A percentile compares a stretch with the other conserved stretches of the same genome.
phyloP scores from a whole-genome alignment of 148 eudicot species.

The Euryodendron excelsum region DNA sequence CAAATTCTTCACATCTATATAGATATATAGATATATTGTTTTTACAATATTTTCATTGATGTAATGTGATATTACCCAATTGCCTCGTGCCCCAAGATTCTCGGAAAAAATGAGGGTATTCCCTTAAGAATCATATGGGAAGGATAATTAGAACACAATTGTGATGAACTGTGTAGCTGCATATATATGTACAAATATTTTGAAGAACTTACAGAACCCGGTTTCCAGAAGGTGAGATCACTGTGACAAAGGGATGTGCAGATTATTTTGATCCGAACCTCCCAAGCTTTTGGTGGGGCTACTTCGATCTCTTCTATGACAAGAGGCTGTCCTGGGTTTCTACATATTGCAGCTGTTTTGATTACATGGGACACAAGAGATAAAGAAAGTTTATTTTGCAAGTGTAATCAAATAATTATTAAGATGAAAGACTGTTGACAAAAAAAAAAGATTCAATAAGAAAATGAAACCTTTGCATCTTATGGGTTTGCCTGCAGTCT shows the following conservation, averaged over 20 bases:
- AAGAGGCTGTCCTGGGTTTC: constrained; percentile 54
- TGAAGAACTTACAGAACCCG: constrained; percentile 23
- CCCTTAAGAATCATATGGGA: constrained; percentile 22
- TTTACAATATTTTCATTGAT: no score
- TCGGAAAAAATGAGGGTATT: constrained; percentile 38
- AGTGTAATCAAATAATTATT: no score
- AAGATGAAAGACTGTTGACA: no score
- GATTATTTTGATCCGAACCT: constrained; percentile 62
- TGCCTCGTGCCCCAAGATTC: constrained; percentile 79
- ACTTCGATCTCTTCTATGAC: constrained; percentile 65
- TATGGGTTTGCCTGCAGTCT: no score
- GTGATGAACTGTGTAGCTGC: neutral
- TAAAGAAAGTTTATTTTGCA: no score
- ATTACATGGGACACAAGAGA: no score
- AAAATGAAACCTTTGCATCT: no score
- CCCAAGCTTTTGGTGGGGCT: constrained; percentile 55
- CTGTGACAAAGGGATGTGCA: constrained; percentile 73
- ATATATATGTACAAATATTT: neutral
- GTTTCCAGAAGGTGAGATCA: constrained; percentile 68
- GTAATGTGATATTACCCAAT: constrained; percentile 49
- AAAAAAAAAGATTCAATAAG: no score
- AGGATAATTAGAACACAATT: neutral
- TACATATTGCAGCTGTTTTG: constrained; percentile 60
- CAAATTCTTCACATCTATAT: neutral
- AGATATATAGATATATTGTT: no score